Evolutionary conservation across 441 rosid genomes (phyloP).

Genomic region (Sinapis alba): DNA sequence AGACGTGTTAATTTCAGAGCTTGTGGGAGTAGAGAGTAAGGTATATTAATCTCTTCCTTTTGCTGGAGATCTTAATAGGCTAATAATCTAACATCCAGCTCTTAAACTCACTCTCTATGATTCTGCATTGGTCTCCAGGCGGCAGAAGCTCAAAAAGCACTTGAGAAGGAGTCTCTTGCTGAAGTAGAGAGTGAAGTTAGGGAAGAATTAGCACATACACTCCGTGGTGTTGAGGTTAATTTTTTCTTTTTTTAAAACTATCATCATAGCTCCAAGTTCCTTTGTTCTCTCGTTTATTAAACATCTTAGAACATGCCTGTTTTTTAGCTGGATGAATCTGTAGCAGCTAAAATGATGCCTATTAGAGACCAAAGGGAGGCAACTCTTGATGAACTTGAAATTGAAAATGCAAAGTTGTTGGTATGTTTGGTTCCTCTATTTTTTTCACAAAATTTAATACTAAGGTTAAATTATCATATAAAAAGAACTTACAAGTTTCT

Average conservation of each 20-base stretch:
- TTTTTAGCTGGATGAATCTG: conserved; percentile 75
- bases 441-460: conserved; percentile 17
- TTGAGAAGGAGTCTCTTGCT: conserved; percentile 87
- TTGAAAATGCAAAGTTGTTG: conserved; percentile 86
- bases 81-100: conserved; percentile 10
- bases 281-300: conserved; percentile 16
- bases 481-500: conserved; percentile 2
- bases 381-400: conserved; percentile 89
- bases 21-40: conserved; percentile 90
- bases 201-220: conserved; percentile 77
- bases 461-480: background rate
- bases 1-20: conserved; percentile 80
- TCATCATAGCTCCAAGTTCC: conserved; percentile 5
- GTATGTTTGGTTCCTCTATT: conserved; percentile 50
- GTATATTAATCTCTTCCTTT: conserved; percentile 47
- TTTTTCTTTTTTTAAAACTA: conserved; percentile 26
- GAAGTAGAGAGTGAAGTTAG: conserved; percentile 86
- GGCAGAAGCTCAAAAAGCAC: conserved; percentile 98
- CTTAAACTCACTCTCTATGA: conserved; percentile 24
- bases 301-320: conserved; percentile 33
- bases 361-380: conserved; percentile 90
- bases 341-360: conserved; percentile 75
- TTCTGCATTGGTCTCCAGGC: conserved; percentile 64
- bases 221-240: conserved; percentile 80
- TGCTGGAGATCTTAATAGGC: conserved; percentile 6